Evolutionary conservation across 371 early-diverging fungal species (phyloP).

Genomic region (Haplosporangium sp.): DNA sequence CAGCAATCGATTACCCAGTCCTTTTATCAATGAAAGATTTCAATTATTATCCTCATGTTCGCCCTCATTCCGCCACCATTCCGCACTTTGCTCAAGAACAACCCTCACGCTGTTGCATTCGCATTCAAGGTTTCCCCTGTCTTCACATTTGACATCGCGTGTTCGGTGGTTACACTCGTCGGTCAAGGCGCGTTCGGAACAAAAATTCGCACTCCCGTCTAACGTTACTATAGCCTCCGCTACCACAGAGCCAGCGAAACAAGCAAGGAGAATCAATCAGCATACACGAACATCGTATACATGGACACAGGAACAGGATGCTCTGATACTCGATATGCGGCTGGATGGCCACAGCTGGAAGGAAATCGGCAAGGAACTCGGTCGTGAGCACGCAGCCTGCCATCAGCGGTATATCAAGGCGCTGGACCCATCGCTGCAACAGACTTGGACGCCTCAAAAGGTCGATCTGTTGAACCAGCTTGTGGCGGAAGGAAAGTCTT

Average conservation of each 20-base stretch:
- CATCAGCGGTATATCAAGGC: slow-evolving; percentile 31
- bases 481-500: slow-evolving; percentile 23
- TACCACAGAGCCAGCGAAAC: background rate
- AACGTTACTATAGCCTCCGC: background rate
- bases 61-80: no score
- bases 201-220: slow-evolving; percentile 5
- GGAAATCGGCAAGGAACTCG: slow-evolving; percentile 32
- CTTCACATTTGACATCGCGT: background rate
- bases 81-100: background rate
- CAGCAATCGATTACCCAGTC: no score
- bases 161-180: slow-evolving; percentile 20
- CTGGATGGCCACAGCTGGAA: slow-evolving; percentile 42
- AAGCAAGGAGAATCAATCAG: background rate
- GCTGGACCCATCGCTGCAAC: slow-evolving; percentile 28
- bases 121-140: background rate
- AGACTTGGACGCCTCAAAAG: slow-evolving; percentile 22
- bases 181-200: background rate
- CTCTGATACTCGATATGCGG: slow-evolving; percentile 34
- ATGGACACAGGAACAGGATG: slow-evolving; percentile 35
- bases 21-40: no score
- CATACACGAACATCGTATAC: background rate
- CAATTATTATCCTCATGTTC: no score
- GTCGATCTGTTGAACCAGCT: slow-evolving; percentile 21
- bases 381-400: slow-evolving; percentile 7
- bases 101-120: background rate